Conservation (phyloP, 2,329 filamentous ascomycete genomes). For the Cercospora zeina region DNA sequence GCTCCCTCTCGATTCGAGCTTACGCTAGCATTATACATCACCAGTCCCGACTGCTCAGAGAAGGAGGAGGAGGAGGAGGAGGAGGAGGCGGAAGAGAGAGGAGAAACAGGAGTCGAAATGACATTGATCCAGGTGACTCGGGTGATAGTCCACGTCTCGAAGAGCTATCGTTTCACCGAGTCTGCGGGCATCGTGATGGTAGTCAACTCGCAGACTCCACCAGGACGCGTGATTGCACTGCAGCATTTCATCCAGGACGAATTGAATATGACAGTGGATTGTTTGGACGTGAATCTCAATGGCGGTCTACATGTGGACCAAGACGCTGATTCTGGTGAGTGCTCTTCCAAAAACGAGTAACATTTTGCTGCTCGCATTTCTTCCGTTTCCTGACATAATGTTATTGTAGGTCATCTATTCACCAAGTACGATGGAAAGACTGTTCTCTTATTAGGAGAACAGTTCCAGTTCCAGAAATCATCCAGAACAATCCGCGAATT, state of each 20-base stretch:
- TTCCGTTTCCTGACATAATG: neutral
- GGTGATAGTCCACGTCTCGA: neutral
- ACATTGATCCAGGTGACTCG: neutral
- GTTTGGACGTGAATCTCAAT: neutral
- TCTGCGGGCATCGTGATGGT: neutral
- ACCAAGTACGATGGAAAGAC: neutral
- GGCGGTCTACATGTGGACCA: neutral
- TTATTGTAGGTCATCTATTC: neutral
- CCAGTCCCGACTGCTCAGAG: neutral
- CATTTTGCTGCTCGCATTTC: neutral
- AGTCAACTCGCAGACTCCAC: neutral
- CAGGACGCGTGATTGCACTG: neutral
- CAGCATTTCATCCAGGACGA: neutral
- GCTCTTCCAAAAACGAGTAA: neutral
- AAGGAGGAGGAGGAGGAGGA: too few species aligned
- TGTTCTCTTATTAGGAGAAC: neutral
- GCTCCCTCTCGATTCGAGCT: neutral
- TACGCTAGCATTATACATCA: neutral
- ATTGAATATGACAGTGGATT: neutral
- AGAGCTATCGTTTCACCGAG: neutral
- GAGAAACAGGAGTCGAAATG: neutral
- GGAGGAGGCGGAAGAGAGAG: too few species aligned
- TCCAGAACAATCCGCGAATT: neutral
- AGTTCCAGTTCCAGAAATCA: neutral
- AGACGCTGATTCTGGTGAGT: neutral